Conservation (phyloP, 2,329 filamentous ascomycete species). For the Paradendryphiella salina region DNA sequence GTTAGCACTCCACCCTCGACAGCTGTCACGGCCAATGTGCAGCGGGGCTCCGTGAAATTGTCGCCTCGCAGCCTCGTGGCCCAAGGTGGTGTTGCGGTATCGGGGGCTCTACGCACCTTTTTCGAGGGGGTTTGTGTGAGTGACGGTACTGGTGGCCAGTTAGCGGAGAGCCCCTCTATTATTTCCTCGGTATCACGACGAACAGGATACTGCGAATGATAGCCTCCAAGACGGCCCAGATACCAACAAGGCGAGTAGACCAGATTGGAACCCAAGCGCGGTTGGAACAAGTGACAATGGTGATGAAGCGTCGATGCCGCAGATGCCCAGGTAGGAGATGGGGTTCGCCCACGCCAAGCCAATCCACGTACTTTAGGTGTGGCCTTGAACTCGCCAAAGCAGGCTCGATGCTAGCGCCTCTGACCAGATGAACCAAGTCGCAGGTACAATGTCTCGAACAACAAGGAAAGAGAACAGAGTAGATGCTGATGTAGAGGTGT, state of each 20-base stretch:
- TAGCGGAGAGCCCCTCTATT: conserved; percentile 43
- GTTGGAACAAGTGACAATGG: conserved; percentile 18
- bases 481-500: conserved; percentile 2
- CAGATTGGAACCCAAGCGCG: conserved; percentile 8
- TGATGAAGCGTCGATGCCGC: conserved; percentile 30
- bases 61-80: background rate
- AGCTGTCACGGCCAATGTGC: conserved; percentile 1
- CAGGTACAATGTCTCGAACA: background rate
- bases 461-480: background rate
- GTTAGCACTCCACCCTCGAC: conserved; percentile 19
- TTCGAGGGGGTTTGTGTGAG: conserved; percentile 33
- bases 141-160: conserved; percentile 37
- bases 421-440: background rate
- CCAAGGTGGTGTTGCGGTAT: conserved; percentile 12
- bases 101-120: conserved; percentile 37
- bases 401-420: conserved; percentile 21
- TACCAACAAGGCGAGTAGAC: conserved; percentile 15
- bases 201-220: conserved; percentile 25
- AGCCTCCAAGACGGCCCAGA: conserved; percentile 7
- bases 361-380: conserved; percentile 31
- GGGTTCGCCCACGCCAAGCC: conserved; percentile 42
- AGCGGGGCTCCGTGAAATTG: background rate
- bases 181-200: conserved; percentile 26
- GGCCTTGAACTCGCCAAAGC: conserved; percentile 36
- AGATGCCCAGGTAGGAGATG: conserved; percentile 33